A percentile compares a stretch with the other conserved stretches of the same genome.
Evolutionary conservation across 768 basidiomycete species (phyloP).

Genomic region (Russula olivacea): DNA sequence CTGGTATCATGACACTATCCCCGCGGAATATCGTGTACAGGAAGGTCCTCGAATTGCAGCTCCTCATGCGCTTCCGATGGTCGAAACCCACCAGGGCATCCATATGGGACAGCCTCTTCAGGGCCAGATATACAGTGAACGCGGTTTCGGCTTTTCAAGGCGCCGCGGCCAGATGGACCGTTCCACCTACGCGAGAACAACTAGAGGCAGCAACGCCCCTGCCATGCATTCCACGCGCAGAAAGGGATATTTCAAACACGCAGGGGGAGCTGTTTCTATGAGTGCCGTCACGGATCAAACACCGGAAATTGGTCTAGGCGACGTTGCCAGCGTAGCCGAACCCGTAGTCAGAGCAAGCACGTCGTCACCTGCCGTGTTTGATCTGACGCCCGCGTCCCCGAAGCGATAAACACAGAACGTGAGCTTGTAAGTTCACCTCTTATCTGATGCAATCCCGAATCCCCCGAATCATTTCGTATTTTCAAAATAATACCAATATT

Average conservation of each 20-base stretch:
- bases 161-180: constrained; percentile 15
- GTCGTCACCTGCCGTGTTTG: constrained; percentile 22
- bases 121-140: constrained; percentile 6
- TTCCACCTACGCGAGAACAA: not conserved
- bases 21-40: constrained; percentile 3
- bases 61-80: not conserved
- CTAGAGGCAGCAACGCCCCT: constrained; percentile 3
- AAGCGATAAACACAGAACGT: not conserved
- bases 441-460: not conserved
- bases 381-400: constrained; percentile 11
- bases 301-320: not conserved
- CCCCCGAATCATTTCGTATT: not conserved
- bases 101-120: constrained; percentile 3
- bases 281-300: constrained; percentile 16
- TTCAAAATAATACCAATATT: constrained; percentile 2
- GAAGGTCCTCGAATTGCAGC: not conserved
- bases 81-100: not conserved
- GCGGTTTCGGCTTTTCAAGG: constrained; percentile 10
- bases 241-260: constrained; percentile 13
- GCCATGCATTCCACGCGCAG: constrained; percentile 10
- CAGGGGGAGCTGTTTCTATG: constrained; percentile 20
- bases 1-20: constrained; percentile 14
- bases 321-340: not conserved
- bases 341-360: constrained; percentile 21
- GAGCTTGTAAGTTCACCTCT: not conserved